These are phyloP conservation scores for Colletotrichum chrysophilum DNA, from an alignment of 2,329 filamentous ascomycete species.

Conservation along the genomic window DNA sequence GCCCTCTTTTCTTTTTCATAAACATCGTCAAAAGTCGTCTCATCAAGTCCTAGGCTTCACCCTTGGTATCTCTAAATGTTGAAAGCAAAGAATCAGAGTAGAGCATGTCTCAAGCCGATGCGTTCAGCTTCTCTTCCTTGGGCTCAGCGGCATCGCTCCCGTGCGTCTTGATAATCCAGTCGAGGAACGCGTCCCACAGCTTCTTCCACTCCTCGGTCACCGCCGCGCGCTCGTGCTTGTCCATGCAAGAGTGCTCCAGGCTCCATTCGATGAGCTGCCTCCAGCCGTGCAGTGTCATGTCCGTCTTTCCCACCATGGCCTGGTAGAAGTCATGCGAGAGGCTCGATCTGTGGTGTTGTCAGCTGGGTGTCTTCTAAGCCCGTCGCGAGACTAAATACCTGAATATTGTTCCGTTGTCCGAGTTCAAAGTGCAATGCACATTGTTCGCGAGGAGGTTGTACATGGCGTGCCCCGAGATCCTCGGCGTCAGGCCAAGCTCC, in stretches of 20 bases:
- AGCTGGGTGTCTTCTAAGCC: not conserved
- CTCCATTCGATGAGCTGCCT: constrained; percentile 72
- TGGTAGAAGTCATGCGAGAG: constrained; percentile 82
- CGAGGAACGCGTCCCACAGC: constrained; percentile 65
- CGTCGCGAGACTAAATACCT: constrained; percentile 46
- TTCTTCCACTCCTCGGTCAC: constrained; percentile 51
- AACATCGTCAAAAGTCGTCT: not conserved
- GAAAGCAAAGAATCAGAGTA: not conserved
- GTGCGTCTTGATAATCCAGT: constrained; percentile 52
- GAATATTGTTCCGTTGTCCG: constrained; percentile 78
- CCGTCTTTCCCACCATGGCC: constrained; percentile 69
- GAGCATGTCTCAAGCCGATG: not conserved
- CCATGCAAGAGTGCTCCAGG: constrained; percentile 63
- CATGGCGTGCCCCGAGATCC: constrained; percentile 69
- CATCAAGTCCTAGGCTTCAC: not conserved
- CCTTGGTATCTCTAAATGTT: not conserved
- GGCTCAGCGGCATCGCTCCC: constrained; percentile 15
- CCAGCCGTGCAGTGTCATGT: constrained; percentile 74
- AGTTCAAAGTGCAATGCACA: constrained; percentile 75
- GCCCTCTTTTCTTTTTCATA: not conserved
- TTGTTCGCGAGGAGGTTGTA: constrained; percentile 74
- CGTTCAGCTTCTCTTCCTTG: not conserved
- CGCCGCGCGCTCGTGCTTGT: constrained; percentile 40
- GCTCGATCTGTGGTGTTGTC: constrained; percentile 57
- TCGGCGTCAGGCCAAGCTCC: constrained; percentile 71